A percentile compares a stretch with the other conserved stretches of the same genome.
These are phyloP conservation scores for Cronartium ribicola DNA, from an alignment of 1,284 basidiomycete genomes.

Conservation along the genomic window DNA sequence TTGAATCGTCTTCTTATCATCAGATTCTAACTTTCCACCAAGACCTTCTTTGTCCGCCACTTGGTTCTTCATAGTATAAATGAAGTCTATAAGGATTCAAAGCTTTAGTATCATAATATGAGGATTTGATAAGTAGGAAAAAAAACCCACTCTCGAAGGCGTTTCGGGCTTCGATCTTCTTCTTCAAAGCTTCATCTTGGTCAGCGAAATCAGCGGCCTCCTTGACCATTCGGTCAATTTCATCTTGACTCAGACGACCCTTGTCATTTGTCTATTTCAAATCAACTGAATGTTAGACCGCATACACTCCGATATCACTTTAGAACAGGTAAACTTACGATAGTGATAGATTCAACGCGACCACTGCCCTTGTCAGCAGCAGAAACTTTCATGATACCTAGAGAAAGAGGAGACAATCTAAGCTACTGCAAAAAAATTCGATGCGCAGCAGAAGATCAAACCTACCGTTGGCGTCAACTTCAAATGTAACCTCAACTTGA, in stretches of 20 bases:
- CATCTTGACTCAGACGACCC: slow-evolving; percentile 34
- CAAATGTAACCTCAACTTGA: slow-evolving; percentile 89
- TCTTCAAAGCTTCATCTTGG: slow-evolving; percentile 78
- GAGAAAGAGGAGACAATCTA: background rate
- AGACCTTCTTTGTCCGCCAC: slow-evolving; percentile 80
- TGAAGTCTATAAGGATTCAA: slow-evolving; percentile 16
- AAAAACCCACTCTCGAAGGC: slow-evolving; percentile 46
- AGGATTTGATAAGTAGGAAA: slow-evolving; percentile 43
- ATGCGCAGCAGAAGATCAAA: background rate
- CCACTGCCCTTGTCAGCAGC: slow-evolving; percentile 90
- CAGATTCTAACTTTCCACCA: slow-evolving; percentile 76
- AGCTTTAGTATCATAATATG: background rate
- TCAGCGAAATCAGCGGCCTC: slow-evolving; percentile 75
- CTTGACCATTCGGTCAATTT: slow-evolving; percentile 66
- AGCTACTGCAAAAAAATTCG: background rate
- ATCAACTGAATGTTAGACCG: background rate
- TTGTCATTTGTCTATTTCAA: slow-evolving; percentile 36
- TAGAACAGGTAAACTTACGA: slow-evolving; percentile 61
- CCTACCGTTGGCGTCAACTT: slow-evolving; percentile 64
- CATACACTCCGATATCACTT: slow-evolving; percentile 68
- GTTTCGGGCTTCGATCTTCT: slow-evolving; percentile 82
- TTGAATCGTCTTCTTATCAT: slow-evolving; percentile 83
- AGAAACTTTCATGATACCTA: slow-evolving; percentile 82
- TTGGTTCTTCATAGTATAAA: slow-evolving; percentile 78
- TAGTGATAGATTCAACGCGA: slow-evolving; percentile 80